Conservation (phyloP, 129 eudicot genomes). For the Smallanthus sonchifolius region DNA sequence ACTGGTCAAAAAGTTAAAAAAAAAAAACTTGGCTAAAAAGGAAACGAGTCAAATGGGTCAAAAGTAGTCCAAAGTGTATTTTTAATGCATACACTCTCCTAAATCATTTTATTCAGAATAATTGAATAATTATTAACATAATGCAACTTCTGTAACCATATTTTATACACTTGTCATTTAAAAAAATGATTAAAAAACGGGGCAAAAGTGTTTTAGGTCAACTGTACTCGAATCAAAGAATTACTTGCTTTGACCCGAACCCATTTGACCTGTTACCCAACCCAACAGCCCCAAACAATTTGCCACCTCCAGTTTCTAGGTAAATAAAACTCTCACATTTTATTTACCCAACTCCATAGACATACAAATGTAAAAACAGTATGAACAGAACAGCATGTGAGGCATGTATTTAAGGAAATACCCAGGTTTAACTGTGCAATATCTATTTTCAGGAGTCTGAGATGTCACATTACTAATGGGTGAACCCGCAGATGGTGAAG, state of each 20-base stretch:
- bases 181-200: not conserved
- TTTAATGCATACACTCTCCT: not conserved
- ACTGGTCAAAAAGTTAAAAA: not conserved
- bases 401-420: slow-evolving; percentile 21
- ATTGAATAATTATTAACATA: not conserved
- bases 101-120: not conserved
- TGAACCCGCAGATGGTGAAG: slow-evolving; percentile 25
- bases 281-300: not conserved
- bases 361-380: not conserved
- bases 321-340: not conserved
- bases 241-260: not conserved
- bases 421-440: slow-evolving; percentile 33
- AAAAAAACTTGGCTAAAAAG: not conserved
- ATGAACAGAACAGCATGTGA: not conserved
- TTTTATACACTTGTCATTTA: not conserved
- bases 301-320: not conserved
- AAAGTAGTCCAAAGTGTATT: not conserved
- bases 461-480: slow-evolving; percentile 11
- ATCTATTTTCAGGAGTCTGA: slow-evolving; percentile 22
- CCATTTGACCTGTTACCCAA: slow-evolving; percentile 2
- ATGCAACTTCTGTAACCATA: not conserved
- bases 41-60: not conserved
- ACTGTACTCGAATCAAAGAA: not conserved
- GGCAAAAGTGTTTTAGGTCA: not conserved
- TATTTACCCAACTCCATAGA: not conserved